A percentile compares a stretch with the other conserved stretches of the same genome.
These are phyloP conservation scores for Asterochloris sp. DNA, from an alignment of 139 green algal genomes.

Conservation along the genomic window DNA sequence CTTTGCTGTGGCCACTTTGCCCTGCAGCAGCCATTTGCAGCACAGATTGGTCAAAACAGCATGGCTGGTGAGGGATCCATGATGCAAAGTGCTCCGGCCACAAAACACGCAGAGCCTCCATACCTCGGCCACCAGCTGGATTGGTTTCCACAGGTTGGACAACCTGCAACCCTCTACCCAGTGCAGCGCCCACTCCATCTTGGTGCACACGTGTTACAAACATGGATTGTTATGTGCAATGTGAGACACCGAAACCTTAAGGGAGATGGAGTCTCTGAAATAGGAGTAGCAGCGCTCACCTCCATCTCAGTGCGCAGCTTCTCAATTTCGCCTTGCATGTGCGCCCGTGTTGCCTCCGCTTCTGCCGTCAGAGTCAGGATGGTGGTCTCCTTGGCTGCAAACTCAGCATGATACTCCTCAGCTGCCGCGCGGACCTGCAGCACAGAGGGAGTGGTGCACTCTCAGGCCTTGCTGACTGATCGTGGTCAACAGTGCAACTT, in stretches of 20 bases:
- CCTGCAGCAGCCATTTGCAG: neutral
- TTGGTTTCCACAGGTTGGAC: too few species aligned
- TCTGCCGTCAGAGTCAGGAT: conserved; percentile 26
- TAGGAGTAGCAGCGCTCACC: neutral
- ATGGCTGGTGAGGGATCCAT: too few species aligned
- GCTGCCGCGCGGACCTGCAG: conserved; percentile 28
- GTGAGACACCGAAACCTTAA: neutral
- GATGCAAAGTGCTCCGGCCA: too few species aligned
- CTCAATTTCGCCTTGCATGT: conserved; percentile 25
- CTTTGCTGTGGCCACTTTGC: neutral
- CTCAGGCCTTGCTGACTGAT: too few species aligned
- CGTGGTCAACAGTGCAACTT: too few species aligned
- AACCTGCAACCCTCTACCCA: too few species aligned
- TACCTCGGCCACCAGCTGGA: too few species aligned
- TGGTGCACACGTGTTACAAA: too few species aligned
- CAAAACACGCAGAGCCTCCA: too few species aligned
- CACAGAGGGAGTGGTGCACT: neutral
- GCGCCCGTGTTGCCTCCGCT: conserved; percentile 3
- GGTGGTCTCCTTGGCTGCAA: conserved; percentile 28
- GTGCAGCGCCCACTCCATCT: too few species aligned
- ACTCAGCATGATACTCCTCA: conserved; percentile 33
- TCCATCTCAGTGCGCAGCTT: conserved; percentile 29
- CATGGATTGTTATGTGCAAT: too few species aligned
- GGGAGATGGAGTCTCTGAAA: neutral
- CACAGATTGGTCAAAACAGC: too few species aligned